Evolutionary conservation across 2,329 filamentous ascomycete genomes (phyloP), one percentile per base, ranked within the genome.

Genomic region (Fusarium algeriense): DNA sequence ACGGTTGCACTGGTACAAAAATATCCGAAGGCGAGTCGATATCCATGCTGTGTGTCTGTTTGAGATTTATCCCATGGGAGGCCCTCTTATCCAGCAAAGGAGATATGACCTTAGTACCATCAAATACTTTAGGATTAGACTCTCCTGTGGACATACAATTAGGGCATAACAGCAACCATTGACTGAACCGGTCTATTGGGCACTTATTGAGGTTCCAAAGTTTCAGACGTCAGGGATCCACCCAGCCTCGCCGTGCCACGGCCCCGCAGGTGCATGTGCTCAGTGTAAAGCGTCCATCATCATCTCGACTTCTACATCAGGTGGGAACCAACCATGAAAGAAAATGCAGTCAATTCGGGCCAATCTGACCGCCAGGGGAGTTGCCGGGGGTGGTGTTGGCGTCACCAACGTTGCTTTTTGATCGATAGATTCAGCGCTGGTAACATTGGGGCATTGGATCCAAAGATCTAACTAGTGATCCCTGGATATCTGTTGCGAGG

Each of bases 81-180:
- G 26, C 38, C 32, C 15, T 23, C 30, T 30, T 50, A n/a, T 17
- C 17, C 26, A 34, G 23, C 32, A 37, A 34, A 61, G 35, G 20
- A 23, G 20, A 23, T 20, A 19, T 37, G 52, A 38, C 40, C 19
- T 54, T 32, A 28, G n/a, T 55, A 34, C 28, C n/a, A 20, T 32
- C 19, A 30, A 38, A 20, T n/a, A 35, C 20, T 26, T 48, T 28
- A 12, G 41, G 20, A 64, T 43, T 56, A 20, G 15, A n/a, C 26
- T 32, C 63, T 71, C 45, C 59, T 73, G 76, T 78, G 76, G 75
- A 73, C 70, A 67, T 64, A 69, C 49, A 64, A 67, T 76, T 78
- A 78, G 76, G 76, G 76, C 76, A 78, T 68, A 74, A 68, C 69
- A 48, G 17, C 43, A 64, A 23, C 59, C 59, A 68, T 61, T 55